Percentiles rank a stretch among this genome's conserved stretches.
phyloP scores from a whole-genome alignment of 306 rosid species.

The Sphenostylis stenocarpa region DNA sequence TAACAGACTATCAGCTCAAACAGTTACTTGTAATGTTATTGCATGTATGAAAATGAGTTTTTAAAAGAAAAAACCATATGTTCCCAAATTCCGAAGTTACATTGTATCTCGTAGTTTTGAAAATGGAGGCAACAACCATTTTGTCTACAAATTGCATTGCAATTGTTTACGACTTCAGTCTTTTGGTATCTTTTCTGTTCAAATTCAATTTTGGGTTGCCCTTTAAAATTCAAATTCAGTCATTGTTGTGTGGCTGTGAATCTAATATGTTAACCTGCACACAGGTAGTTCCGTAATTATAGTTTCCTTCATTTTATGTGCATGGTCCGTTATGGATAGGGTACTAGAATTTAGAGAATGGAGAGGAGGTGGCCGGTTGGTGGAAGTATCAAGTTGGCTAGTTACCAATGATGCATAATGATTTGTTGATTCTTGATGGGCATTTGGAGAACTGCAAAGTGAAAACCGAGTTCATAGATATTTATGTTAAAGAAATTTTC shows the following conservation, averaged over 20 bases:
- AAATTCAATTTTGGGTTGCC: background rate
- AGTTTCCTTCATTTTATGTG: conserved; percentile 25
- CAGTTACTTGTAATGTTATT: background rate
- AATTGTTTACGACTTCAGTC: background rate
- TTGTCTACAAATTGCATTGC: background rate
- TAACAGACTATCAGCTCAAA: background rate
- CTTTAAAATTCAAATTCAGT: background rate
- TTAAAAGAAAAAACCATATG: background rate
- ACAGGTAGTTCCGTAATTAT: background rate
- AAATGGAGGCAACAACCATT: background rate
- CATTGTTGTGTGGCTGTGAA: background rate
- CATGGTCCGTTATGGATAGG: conserved; percentile 3
- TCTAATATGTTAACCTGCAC: conserved; percentile 8
- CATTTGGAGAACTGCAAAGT: background rate
- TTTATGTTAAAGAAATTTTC: background rate
- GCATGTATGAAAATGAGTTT: background rate
- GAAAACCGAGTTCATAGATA: conserved; percentile 5
- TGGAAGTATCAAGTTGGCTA: background rate
- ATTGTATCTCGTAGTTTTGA: background rate
- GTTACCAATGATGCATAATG: background rate
- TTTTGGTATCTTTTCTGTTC: background rate
- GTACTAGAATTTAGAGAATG: background rate
- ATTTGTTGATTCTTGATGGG: background rate
- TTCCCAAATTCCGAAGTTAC: background rate
- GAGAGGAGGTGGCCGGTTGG: background rate